These are phyloP conservation scores for Hippophae tibetana DNA, from an alignment of 306 rosid species.

Conservation along the genomic window DNA sequence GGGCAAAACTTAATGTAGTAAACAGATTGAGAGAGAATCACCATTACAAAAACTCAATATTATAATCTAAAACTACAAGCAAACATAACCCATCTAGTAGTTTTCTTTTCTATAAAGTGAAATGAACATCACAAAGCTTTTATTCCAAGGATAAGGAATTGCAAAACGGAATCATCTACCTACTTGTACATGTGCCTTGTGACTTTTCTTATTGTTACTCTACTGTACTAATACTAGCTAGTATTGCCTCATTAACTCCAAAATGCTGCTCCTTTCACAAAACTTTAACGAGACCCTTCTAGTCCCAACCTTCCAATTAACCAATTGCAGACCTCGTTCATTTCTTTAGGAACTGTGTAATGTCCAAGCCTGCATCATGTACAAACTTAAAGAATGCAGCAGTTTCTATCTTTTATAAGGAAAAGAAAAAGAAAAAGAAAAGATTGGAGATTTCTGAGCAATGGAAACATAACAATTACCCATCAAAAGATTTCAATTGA, in stretches of 20 bases:
- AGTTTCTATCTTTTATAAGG: not conserved
- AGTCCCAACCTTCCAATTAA: constrained; percentile 71
- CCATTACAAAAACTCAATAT: too few species aligned
- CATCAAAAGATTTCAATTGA: constrained; percentile 70
- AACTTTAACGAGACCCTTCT: constrained; percentile 39
- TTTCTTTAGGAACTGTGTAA: constrained; percentile 88
- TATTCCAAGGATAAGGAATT: too few species aligned
- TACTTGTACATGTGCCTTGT: too few species aligned
- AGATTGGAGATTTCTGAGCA: not conserved
- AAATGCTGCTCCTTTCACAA: constrained; percentile 4
- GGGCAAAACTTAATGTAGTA: too few species aligned
- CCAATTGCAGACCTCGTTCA: constrained; percentile 92
- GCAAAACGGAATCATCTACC: too few species aligned
- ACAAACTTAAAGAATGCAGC: constrained; percentile 5
- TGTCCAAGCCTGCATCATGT: constrained; percentile 81
- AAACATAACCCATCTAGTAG: too few species aligned
- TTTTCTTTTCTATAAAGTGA: too few species aligned
- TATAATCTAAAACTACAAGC: too few species aligned
- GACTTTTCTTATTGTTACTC: too few species aligned
- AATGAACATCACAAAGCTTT: too few species aligned
- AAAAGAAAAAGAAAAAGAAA: not conserved
- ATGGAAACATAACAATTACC: constrained; percentile 29
- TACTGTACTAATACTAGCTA: constrained; percentile 20
- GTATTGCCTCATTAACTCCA: constrained; percentile 14
- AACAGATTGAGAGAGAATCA: too few species aligned